Conservation (phyloP, 345 rosid genomes). For the Salix exigua region DNA sequence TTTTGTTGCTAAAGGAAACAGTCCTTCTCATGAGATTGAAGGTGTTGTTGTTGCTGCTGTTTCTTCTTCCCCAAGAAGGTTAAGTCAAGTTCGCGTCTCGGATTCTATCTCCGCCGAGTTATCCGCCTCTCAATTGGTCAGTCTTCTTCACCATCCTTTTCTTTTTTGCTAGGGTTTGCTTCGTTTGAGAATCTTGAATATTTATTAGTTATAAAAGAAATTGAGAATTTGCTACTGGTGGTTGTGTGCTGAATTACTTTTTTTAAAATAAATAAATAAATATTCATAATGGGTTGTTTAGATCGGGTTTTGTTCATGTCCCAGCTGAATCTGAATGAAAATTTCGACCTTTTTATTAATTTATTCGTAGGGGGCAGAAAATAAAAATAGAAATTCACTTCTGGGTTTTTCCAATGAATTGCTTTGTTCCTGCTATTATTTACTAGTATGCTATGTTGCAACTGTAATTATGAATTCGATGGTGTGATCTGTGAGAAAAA, state of each 20-base stretch:
- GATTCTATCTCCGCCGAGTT: slow-evolving; percentile 43
- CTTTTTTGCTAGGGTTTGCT: background rate
- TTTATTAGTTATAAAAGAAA: background rate
- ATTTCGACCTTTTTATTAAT: background rate
- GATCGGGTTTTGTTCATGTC: background rate
- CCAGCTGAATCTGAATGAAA: background rate
- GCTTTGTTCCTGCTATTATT: background rate
- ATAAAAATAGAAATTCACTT: background rate
- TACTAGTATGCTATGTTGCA: background rate
- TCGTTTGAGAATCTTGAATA: background rate
- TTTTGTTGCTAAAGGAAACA: slow-evolving; percentile 24
- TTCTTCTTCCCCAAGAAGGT: slow-evolving; percentile 41
- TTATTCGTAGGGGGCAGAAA: background rate
- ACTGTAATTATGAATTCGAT: background rate
- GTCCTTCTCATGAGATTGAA: slow-evolving; percentile 25
- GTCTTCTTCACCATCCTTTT: slow-evolving; percentile 7
- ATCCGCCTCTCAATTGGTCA: slow-evolving; percentile 42
- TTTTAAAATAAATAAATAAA: too few species aligned
- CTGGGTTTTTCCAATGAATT: background rate
- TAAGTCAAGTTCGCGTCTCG: slow-evolving; percentile 32
- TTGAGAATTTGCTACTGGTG: background rate
- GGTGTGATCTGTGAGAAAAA: background rate
- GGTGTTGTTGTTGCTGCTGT: slow-evolving; percentile 24
- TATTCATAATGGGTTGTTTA: background rate
- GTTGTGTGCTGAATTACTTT: background rate